Evolutionary conservation across 495 filamentous ascomycete genomes (phyloP).

Genomic region (Tuber magnatum): DNA sequence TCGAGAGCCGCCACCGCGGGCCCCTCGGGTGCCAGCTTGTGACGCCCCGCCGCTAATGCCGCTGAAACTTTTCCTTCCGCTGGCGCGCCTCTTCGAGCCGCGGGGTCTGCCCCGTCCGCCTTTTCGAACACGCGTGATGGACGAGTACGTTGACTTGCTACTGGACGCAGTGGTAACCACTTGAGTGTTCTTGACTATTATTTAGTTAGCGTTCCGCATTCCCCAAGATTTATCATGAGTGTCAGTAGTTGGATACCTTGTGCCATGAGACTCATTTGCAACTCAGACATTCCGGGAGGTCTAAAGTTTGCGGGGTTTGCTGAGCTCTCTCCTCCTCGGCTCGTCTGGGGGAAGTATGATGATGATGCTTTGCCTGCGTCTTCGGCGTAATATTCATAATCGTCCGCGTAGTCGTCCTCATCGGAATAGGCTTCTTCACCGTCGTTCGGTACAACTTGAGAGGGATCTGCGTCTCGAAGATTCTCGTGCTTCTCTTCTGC

Average conservation of each 20-base stretch:
- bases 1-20: conserved; percentile 4
- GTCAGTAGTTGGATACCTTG: conserved; percentile 4
- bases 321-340: conserved; percentile 12
- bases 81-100: conserved; percentile 8
- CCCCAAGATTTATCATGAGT: neutral
- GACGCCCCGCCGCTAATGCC: conserved; percentile 6
- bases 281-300: conserved; percentile 28
- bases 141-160: conserved; percentile 11
- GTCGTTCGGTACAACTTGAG: conserved; percentile 19
- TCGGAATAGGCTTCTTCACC: conserved; percentile 29
- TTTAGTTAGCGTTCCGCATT: neutral
- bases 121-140: conserved; percentile 21
- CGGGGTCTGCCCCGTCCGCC: conserved; percentile 9
- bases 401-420: conserved; percentile 24
- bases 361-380: neutral
- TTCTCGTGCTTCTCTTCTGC: conserved; percentile 55
- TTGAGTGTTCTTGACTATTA: conserved; percentile 2
- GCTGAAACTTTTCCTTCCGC: conserved; percentile 18
- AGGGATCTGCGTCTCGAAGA: conserved; percentile 43
- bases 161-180: neutral
- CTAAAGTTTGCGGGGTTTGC: conserved; percentile 19
- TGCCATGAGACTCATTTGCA: conserved; percentile 17
- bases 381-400: conserved; percentile 1
- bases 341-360: neutral
- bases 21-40: conserved; percentile 13